Base-by-base conservation (phyloP, 1,284 basidiomycete species). In the Ustilago shanxiensis region DNA sequence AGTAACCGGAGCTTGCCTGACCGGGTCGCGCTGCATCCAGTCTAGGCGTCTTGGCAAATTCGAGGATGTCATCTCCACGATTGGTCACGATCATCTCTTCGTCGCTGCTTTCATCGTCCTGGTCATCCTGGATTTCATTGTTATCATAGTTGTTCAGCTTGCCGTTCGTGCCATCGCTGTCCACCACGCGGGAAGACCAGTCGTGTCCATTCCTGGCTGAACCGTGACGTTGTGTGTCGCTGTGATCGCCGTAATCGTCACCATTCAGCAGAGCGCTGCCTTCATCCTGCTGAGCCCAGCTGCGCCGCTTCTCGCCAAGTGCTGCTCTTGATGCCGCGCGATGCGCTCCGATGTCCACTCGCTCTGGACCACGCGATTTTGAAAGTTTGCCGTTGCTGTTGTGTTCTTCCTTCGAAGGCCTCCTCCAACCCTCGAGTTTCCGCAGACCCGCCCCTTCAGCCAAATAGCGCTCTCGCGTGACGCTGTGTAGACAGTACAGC, bases 61-160 rank as follows among this genome's bases (percentile, higher is more conserved):
- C 83, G 52, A 85, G 66, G 35, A 85, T 80, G 53, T 85, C 84
- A 22, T 70, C 66, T 6, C 72, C 78, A 26, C 79, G 84, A 26
- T 73, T 76, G 4, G 84, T 85, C 10, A 85, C 81, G 33, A 85
- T 67, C 62, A 85, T 73, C 24, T 84, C 83, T 9, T 74, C 74
- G 26, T 85, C 80, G 37, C 71, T 69, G 47, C 72, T 72, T 31
- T 82, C 78, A 3, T 67, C 60, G n/a, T 70, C 70, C 2, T 67
- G 57, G 11, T 72, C 69, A 9, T 31, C 66, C 11, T 55, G 22
- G 14, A 64, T 51, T n/a, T 69, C 52, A 2, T 75, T 37, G 4
- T 57, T 49, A 26, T 55, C 41, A 26, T 44, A 20, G 11, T 7
- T 7, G 39, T 29, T 41, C 13, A 45, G 24, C 26, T 50, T 54